Percentiles rank a stretch among this genome's conserved stretches.
Evolutionary conservation across 2,329 filamentous ascomycete genomes (phyloP).

Genomic region (Didymellaceae sp.): DNA sequence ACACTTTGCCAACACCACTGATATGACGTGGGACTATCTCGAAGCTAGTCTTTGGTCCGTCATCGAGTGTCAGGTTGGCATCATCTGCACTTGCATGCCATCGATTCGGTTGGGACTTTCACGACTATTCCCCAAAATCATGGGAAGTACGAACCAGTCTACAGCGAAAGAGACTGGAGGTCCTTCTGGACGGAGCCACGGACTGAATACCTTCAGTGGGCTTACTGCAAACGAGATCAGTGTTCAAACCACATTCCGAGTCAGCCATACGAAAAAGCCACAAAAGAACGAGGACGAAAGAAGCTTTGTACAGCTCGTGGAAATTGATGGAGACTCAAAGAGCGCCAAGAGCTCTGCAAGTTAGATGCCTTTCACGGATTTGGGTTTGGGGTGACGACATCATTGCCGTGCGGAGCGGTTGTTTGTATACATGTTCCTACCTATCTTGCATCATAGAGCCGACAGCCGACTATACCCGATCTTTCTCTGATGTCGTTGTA

Average conservation of each 20-base stretch:
- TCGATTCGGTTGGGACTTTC: slow-evolving; percentile 42
- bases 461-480: no score
- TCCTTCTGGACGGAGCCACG: not conserved
- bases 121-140: slow-evolving; percentile 9
- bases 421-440: no score
- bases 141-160: slow-evolving; percentile 8
- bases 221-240: slow-evolving; percentile 10
- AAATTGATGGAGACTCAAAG: slow-evolving; percentile 13
- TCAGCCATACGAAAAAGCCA: slow-evolving; percentile 8
- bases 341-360: slow-evolving; percentile 1
- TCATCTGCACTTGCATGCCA: slow-evolving; percentile 53
- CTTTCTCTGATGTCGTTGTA: no score
- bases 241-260: slow-evolving; percentile 10
- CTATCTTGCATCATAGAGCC: no score
- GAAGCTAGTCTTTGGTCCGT: slow-evolving; percentile 42
- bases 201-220: not conserved
- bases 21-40: slow-evolving; percentile 40
- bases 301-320: slow-evolving; percentile 15
- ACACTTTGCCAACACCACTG: slow-evolving; percentile 49
- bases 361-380: no score
- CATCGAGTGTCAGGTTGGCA: slow-evolving; percentile 50
- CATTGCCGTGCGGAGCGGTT: no score
- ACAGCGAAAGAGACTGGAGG: slow-evolving; percentile 2
- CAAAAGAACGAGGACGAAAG: not conserved
- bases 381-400: no score